Base-by-base conservation (phyloP, 352 stramenopile species). In the Globisporangium nunn region DNA sequence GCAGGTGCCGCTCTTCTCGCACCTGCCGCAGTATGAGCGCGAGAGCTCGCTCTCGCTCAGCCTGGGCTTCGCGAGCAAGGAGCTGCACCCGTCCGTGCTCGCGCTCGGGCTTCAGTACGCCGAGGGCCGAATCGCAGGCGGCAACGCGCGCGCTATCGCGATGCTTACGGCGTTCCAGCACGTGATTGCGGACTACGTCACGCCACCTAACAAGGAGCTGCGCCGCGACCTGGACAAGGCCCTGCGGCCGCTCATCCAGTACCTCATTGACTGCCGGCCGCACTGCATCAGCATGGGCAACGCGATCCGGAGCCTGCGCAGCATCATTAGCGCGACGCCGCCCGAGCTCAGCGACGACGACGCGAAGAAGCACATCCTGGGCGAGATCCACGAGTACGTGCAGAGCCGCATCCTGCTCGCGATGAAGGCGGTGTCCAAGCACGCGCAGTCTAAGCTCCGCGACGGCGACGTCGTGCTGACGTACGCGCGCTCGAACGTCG, bases 281-380 rank as follows among this genome's bases (percentile, higher is more conserved):
- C 93, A 97, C 64, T 91, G 77, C 17, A 93, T 98, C 18, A 94
- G 85, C 60, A 98, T 98, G 96, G 91, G 93, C 28, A 98, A 98
- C 64, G 92, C 96, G 6, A 98, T 98, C 70, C 79, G 79, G 33
- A 75, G 77, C 23, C 58, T 98, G n/a, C 94, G 96, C 62, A 77
- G 85, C 17, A 81, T 93, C 10, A 93, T 98, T 48, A 82, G 81
- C 11, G 95, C 80, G 28, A 75, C 97, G 5, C 75, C 89, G 41
- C 78, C 90, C 6, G 85, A 96, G 17, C 69, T 96, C 56, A 85
- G 75, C n/a, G 87, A 93, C 49, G 70, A 85, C 23, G 85, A 95
- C 37, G 90, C 87, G 18, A 91, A 96, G 60, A 72, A 82, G 28
- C 65, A 78, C 28, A 82, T 98, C 35, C 62, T 86, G 8, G 81